Evolutionary conservation across 306 rosid genomes (phyloP).

Genomic region (Dalbergia cochinchinensis): DNA sequence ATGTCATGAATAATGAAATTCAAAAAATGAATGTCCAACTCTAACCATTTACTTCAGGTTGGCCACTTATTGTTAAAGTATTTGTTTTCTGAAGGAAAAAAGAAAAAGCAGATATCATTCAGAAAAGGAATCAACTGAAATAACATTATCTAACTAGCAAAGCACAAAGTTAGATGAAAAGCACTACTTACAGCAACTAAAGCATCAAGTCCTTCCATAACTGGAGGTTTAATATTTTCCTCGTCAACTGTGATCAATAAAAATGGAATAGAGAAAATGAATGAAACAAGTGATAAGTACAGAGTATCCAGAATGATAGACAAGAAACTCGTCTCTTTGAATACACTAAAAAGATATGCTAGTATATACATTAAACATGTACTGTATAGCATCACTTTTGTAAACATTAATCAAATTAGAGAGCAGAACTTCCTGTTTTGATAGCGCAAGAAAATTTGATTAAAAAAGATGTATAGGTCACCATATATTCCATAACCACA

Average conservation of each 20-base stretch:
- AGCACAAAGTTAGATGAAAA: slow-evolving; percentile 25
- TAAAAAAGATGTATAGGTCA: background rate
- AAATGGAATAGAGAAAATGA: slow-evolving; percentile 33
- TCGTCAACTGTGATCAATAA: slow-evolving; percentile 61
- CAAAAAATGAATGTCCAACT: slow-evolving; percentile 51
- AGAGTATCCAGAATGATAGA: slow-evolving; percentile 18
- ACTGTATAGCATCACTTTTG: slow-evolving; percentile 2
- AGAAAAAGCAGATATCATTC: slow-evolving; percentile 9
- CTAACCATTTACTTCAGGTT: slow-evolving; percentile 67
- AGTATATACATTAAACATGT: background rate
- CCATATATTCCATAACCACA: background rate
- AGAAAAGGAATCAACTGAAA: slow-evolving; percentile 27
- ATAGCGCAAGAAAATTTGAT: slow-evolving; percentile 8
- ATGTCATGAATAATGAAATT: slow-evolving; percentile 22
- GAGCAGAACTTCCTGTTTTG: slow-evolving; percentile 1
- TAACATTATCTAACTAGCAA: slow-evolving; percentile 13
- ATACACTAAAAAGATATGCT: background rate
- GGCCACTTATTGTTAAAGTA: slow-evolving; percentile 53
- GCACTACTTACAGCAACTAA: slow-evolving; percentile 65
- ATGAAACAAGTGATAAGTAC: background rate
- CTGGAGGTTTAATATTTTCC: slow-evolving; percentile 73
- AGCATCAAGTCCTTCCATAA: slow-evolving; percentile 73
- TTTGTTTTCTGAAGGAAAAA: slow-evolving; percentile 59
- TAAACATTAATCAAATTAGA: slow-evolving; percentile 11
- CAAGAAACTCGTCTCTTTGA: slow-evolving; percentile 6